A percentile compares a stretch with the other conserved stretches of the same genome.
These are phyloP conservation scores for Gastrolobium bilobum DNA, from an alignment of 306 rosid genomes.

Conservation along the genomic window DNA sequence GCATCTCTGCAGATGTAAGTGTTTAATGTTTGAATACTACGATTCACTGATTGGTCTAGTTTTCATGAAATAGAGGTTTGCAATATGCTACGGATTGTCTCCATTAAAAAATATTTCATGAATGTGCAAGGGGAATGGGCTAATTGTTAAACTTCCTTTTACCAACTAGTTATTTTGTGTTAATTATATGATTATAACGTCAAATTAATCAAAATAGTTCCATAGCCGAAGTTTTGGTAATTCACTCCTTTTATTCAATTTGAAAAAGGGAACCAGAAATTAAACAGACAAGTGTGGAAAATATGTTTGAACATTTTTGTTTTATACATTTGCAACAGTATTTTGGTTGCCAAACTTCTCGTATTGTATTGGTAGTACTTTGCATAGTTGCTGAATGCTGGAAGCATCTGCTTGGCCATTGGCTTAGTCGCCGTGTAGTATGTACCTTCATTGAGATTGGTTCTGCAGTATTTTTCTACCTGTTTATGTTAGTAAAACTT, in stretches of 20 bases:
- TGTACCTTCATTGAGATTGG: constrained; percentile 28
- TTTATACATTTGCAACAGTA: neutral
- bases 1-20: constrained; percentile 97
- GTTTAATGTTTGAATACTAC: constrained; percentile 36
- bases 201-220: constrained; percentile 26
- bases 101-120: neutral
- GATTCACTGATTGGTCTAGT: constrained; percentile 13
- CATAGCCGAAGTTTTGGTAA: constrained; percentile 37
- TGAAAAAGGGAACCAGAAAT: neutral
- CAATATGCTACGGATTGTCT: constrained; percentile 35
- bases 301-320: constrained; percentile 29
- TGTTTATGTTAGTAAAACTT: neutral
- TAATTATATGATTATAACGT: constrained; percentile 16
- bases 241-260: constrained; percentile 27
- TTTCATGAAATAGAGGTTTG: constrained; percentile 39
- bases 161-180: constrained; percentile 41
- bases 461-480: constrained; percentile 10
- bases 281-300: constrained; percentile 28
- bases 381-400: constrained; percentile 36
- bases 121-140: constrained; percentile 36
- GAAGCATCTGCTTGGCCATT: constrained; percentile 28
- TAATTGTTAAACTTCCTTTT: constrained; percentile 34
- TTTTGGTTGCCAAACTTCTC: constrained; percentile 24
- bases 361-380: constrained; percentile 1
- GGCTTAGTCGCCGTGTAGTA: neutral